Evolutionary conservation across 176 grass and related monocot genomes (phyloP).

Genomic region (Aegilops tauschii): DNA sequence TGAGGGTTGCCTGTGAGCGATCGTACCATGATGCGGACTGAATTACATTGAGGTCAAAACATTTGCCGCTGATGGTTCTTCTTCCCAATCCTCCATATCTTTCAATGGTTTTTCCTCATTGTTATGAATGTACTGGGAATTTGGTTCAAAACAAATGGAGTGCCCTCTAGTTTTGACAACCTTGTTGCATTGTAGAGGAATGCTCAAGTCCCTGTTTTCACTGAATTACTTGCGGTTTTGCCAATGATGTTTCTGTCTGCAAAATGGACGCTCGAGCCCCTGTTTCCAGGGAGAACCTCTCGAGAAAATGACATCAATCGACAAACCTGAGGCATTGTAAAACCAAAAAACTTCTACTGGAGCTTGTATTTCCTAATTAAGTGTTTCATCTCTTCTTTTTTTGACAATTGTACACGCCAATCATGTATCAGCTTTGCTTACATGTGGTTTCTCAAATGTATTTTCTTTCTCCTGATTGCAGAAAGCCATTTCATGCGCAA

Average conservation of each 20-base stretch:
- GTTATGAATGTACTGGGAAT: too few relatives aligned
- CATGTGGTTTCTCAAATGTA: neutral
- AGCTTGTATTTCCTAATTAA: too few relatives aligned
- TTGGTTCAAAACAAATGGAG: too few relatives aligned
- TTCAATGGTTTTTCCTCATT: neutral
- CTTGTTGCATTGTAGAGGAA: too few relatives aligned
- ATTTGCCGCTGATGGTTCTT: neutral
- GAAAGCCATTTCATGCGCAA: neutral
- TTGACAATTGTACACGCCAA: neutral
- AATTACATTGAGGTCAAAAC: neutral
- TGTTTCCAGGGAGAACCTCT: slow-evolving; percentile 9
- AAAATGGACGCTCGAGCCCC: slow-evolving; percentile 43
- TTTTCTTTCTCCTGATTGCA: neutral
- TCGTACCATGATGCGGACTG: neutral
- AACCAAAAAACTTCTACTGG: too few relatives aligned
- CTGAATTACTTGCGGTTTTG: neutral
- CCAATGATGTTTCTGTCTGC: slow-evolving; percentile 48
- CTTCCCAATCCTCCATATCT: neutral
- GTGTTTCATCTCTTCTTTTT: neutral
- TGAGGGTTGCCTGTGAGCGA: neutral
- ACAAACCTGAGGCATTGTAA: neutral
- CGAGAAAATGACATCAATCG: neutral
- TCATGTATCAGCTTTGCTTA: neutral
- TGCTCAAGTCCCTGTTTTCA: too few relatives aligned
- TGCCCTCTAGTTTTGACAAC: too few relatives aligned